phyloP scores from a whole-genome alignment of 1,284 basidiomycete species.

The Sanghuangporus weigelae region DNA sequence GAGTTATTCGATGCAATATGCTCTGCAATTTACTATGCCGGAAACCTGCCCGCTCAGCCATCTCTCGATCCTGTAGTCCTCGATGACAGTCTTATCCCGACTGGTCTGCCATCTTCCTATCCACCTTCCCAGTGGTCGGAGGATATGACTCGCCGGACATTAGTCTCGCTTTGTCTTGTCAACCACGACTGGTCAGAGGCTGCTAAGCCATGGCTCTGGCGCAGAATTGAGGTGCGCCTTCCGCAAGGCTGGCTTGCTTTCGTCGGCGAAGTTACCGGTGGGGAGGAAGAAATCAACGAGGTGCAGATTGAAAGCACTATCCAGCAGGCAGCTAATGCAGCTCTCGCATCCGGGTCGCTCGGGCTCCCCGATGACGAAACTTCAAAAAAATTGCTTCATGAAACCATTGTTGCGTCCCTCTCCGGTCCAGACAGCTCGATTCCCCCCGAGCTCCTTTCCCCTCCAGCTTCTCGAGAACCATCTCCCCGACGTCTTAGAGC shows the following conservation, averaged over 20 bases:
- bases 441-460: slow-evolving; percentile 67
- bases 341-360: slow-evolving; percentile 49
- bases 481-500: slow-evolving; percentile 66
- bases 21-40: slow-evolving; percentile 58
- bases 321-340: slow-evolving; percentile 41
- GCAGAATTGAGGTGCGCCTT: slow-evolving; percentile 70
- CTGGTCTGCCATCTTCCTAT: slow-evolving; percentile 60
- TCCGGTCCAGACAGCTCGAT: slow-evolving; percentile 60
- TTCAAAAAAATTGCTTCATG: slow-evolving; percentile 48
- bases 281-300: slow-evolving; percentile 44
- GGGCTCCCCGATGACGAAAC: slow-evolving; percentile 33
- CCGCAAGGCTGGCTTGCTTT: slow-evolving; percentile 76
- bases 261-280: slow-evolving; percentile 67
- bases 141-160: slow-evolving; percentile 50
- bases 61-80: slow-evolving; percentile 67
- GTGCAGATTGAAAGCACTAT: slow-evolving; percentile 30
- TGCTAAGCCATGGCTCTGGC: slow-evolving; percentile 78
- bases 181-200: slow-evolving; percentile 71
- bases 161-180: slow-evolving; percentile 65
- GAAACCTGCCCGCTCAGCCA: slow-evolving; percentile 44
- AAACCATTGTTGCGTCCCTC: slow-evolving; percentile 54
- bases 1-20: slow-evolving; percentile 67
- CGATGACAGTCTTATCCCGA: slow-evolving; percentile 46
- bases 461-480: slow-evolving; percentile 72
- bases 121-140: slow-evolving; percentile 67